Base-by-base conservation (phyloP, 768 basidiomycete genomes). In the Mycena galopus region DNA sequence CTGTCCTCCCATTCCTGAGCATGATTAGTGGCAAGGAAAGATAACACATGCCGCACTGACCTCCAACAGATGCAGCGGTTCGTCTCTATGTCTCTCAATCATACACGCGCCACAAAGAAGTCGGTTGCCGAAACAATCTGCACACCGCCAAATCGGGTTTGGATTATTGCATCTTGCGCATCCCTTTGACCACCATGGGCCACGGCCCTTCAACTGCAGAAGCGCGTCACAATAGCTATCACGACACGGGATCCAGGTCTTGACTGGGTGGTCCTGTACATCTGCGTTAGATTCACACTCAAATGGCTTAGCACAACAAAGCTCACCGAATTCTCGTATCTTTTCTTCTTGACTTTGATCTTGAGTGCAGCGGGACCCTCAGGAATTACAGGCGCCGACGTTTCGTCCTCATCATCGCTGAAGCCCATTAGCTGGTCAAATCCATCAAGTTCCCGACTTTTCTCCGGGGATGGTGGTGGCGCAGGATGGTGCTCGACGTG, bases 1-100 rank as follows among this genome's bases (percentile, higher is more conserved):
- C 27, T 47, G 19, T 67, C 73, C 3, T 65, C 65, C 78, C 79
- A 80, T 39, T 65, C 50, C 78, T 80, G 17, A n/a, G n/a, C n/a
- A n/a, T n/a, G n/a, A n/a, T n/a, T n/a, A n/a, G n/a, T n/a, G n/a
- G n/a, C n/a, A n/a, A n/a, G n/a, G n/a, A n/a, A n/a, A n/a, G n/a
- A n/a, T n/a, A n/a, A n/a, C n/a, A n/a, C n/a, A n/a, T n/a, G n/a
- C n/a, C n/a, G n/a, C n/a, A n/a, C 27, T 7, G 51, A 79, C 78
- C 75, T 79, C 50, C 12, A 77, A 30, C 5, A 69, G 17, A 58
- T 79, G 78, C 11, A 79, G 30, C 11, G 72, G 76, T 21, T 76
- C 47, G 16, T 67, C 35, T 0, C 29, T 27, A 68, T 79, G 78
- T 16, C 25, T 53, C 4, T 75, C 57, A 8, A 76, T 16, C 6